These are phyloP conservation scores for Cladosporium velox DNA, from an alignment of 2,329 filamentous ascomycete species.

Conservation along the genomic window DNA sequence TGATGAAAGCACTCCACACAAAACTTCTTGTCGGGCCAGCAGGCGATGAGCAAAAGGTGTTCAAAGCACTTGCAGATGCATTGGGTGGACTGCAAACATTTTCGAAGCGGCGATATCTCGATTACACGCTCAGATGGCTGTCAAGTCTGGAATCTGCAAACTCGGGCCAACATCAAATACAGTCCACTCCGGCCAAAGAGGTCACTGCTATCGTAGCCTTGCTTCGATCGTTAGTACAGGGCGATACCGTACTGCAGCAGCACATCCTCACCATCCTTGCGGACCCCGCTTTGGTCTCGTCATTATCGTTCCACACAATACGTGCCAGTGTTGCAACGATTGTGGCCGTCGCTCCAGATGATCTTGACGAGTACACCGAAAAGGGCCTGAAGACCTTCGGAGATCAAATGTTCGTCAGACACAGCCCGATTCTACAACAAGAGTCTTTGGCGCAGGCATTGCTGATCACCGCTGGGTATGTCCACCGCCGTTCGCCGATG, in stretches of 20 bases:
- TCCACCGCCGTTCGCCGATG: conserved; percentile 66
- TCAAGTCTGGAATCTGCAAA: conserved; percentile 21
- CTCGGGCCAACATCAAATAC: background rate
- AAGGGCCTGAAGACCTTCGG: conserved; percentile 74
- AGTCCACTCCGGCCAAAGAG: background rate
- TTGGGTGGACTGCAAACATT: conserved; percentile 24
- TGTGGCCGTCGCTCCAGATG: conserved; percentile 26
- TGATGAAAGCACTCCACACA: conserved; percentile 25
- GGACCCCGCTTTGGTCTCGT: conserved; percentile 28
- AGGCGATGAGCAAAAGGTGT: background rate
- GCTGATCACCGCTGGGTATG: conserved; percentile 74
- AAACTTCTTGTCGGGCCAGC: background rate
- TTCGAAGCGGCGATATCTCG: conserved; percentile 47
- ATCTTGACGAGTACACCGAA: conserved; percentile 61
- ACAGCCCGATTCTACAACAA: conserved; percentile 82
- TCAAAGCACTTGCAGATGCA: background rate
- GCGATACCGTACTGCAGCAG: conserved; percentile 1
- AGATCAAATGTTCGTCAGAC: conserved; percentile 82
- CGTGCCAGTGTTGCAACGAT: conserved; percentile 34
- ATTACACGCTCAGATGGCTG: conserved; percentile 37
- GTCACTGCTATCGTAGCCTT: conserved; percentile 22
- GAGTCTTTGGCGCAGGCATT: conserved; percentile 82
- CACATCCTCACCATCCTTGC: conserved; percentile 25
- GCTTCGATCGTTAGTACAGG: background rate
- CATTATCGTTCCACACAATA: conserved; percentile 29